Base-by-base conservation (phyloP, 1,284 basidiomycete species). In the Cryptococcus sp. region DNA sequence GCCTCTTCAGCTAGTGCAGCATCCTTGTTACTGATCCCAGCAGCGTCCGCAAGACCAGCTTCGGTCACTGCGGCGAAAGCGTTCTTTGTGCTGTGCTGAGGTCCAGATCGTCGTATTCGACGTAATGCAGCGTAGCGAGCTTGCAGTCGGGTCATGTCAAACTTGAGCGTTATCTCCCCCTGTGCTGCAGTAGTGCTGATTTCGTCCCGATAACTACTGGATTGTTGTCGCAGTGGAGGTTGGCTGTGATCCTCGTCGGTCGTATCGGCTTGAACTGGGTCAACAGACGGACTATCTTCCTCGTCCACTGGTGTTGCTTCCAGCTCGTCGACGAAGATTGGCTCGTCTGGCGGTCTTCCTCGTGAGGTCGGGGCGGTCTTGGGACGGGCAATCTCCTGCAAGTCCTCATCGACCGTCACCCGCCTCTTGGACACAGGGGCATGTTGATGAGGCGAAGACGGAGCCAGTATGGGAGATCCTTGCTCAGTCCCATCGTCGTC, bases 1-100 rank as follows among this genome's bases (percentile, higher is more conserved):
- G 88, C 86, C 44, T 85, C 85, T 17, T 86, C 87, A 0, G 90
- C 92, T 1, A 76, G 74, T 20, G 83, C 82, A 31, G 87, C 82
- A 47, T 87, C 83, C 2, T 81, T 79, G 48, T 86, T 87, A 0
- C 80, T 73, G 0, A 91, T 78, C 3, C 89, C 85, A 0, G 88
- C 89, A 0, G 72, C 75, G 11, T 53, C 53, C 11, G 57, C 62
- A 25, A 61, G 53, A 15, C 64, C 64, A 19, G 63, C 69, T 50
- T 71, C 62, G 5, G 48, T 50, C 3, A 76, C 35, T 3, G 58
- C 51, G 1, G 56, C 23, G 27, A 62, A 72, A 0, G 70, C 70
- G 48, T 65, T 56, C 19, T 76, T 47, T 13, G 39, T 35, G 7
- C n/a, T n/a, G 25, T 2, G 49, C 17, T 57, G 13, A 11, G 13